phyloP scores from a whole-genome alignment of 2,329 filamentous ascomycete species.

The Ophiostoma pallidulum region DNA sequence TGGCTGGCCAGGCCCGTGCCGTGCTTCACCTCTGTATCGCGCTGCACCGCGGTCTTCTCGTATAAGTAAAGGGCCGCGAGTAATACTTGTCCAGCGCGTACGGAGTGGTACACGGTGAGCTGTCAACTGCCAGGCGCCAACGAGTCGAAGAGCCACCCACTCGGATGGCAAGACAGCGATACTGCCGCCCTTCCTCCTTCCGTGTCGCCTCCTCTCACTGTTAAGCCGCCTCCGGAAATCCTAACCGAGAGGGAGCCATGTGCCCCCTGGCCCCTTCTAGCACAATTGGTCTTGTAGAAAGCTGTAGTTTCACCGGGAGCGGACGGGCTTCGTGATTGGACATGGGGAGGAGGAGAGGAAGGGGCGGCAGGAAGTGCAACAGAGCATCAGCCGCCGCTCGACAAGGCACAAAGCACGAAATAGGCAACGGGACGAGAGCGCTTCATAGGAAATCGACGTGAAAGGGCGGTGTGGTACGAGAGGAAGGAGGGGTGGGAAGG shows the following conservation, averaged over 20 bases:
- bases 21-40: too few species aligned
- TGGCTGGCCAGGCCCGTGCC: too few species aligned
- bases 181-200: too few species aligned
- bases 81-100: too few species aligned
- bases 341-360: not conserved
- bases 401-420: not conserved
- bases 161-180: too few species aligned
- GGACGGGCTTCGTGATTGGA: not conserved
- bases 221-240: not conserved
- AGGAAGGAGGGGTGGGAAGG: not conserved
- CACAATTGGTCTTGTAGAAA: too few species aligned
- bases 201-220: too few species aligned
- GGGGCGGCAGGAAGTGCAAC: not conserved
- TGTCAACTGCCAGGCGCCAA: not conserved
- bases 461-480: not conserved
- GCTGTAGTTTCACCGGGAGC: slow-evolving; percentile 5
- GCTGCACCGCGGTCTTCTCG: too few species aligned
- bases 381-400: not conserved
- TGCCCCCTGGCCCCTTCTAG: too few species aligned
- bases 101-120: not conserved
- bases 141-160: too few species aligned
- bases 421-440: not conserved
- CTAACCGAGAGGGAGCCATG: slow-evolving; percentile 8
- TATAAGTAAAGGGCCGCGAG: too few species aligned
- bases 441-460: too few species aligned